Conservation (phyloP, 2,329 filamentous ascomycete genomes). For the Emergomyces pasteurianus region DNA sequence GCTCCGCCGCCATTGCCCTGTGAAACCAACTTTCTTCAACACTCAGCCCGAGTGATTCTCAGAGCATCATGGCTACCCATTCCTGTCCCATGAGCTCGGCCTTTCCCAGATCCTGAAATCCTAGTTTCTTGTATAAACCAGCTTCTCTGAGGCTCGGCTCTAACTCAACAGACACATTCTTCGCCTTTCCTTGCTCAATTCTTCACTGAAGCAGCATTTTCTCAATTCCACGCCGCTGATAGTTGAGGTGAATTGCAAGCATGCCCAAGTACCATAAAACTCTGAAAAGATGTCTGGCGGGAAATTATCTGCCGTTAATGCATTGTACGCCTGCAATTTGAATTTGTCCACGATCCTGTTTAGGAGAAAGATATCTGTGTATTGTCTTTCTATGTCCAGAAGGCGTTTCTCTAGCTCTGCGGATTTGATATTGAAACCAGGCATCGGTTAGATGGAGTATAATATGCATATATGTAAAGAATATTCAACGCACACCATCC, state of each 20-base stretch:
- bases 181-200: constrained; percentile 9
- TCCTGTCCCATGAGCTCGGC: constrained; percentile 2
- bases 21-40: constrained; percentile 4
- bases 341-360: constrained; percentile 6
- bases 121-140: constrained; percentile 14
- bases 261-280: constrained; percentile 16
- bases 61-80: constrained; percentile 4
- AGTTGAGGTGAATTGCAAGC: constrained; percentile 13
- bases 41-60: constrained; percentile 1
- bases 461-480: background rate
- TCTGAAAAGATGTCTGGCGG: constrained; percentile 11
- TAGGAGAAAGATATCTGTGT: constrained; percentile 6
- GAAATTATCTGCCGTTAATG: constrained; percentile 3
- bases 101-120: constrained; percentile 12
- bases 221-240: constrained; percentile 15
- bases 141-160: constrained; percentile 12
- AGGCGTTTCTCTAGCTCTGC: constrained; percentile 9
- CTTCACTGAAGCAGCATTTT: constrained; percentile 13
- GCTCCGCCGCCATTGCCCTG: background rate
- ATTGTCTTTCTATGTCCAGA: constrained; percentile 6
- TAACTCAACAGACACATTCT: constrained; percentile 14
- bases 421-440: background rate
- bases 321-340: constrained; percentile 2
- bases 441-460: background rate
- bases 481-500: constrained; percentile 1